These are phyloP conservation scores for Gliomastix tumulicola DNA, from an alignment of 2,329 filamentous ascomycete species.

Conservation along the genomic window DNA sequence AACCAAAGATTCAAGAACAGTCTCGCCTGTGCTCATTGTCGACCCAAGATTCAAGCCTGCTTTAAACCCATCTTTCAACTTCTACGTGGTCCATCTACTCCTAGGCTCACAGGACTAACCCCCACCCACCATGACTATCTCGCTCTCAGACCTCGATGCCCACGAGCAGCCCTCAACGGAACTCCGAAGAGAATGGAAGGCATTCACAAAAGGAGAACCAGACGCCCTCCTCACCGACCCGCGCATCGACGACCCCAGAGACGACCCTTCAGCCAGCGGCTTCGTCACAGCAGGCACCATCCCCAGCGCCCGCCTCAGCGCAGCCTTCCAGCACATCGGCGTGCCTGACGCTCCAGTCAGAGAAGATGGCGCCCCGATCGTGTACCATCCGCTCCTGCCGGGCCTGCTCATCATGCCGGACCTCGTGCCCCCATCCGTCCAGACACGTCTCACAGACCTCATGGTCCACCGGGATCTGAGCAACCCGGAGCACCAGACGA, in stretches of 20 bases:
- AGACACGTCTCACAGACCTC: slow-evolving; percentile 62
- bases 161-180: slow-evolving; percentile 68
- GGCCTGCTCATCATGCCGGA: slow-evolving; percentile 72
- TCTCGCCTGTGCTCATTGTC: too few species aligned
- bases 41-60: not conserved
- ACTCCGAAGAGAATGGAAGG: slow-evolving; percentile 69
- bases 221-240: slow-evolving; percentile 42
- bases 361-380: slow-evolving; percentile 42
- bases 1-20: too few species aligned
- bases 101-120: too few species aligned
- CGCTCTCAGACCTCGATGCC: slow-evolving; percentile 53
- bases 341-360: slow-evolving; percentile 18
- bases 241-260: slow-evolving; percentile 48
- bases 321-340: slow-evolving; percentile 34
- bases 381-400: slow-evolving; percentile 60
- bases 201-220: slow-evolving; percentile 55
- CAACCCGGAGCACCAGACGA: slow-evolving; percentile 71
- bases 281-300: slow-evolving; percentile 40
- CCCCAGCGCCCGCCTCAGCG: slow-evolving; percentile 29
- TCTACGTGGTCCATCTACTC: too few species aligned
- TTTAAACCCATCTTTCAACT: not conserved
- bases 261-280: slow-evolving; percentile 25
- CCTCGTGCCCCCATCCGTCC: slow-evolving; percentile 62
- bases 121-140: slow-evolving; percentile 12
- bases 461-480: slow-evolving; percentile 74